Base-by-base conservation (phyloP, 164 flowering plant species). In the Tetracentron sinense region DNA sequence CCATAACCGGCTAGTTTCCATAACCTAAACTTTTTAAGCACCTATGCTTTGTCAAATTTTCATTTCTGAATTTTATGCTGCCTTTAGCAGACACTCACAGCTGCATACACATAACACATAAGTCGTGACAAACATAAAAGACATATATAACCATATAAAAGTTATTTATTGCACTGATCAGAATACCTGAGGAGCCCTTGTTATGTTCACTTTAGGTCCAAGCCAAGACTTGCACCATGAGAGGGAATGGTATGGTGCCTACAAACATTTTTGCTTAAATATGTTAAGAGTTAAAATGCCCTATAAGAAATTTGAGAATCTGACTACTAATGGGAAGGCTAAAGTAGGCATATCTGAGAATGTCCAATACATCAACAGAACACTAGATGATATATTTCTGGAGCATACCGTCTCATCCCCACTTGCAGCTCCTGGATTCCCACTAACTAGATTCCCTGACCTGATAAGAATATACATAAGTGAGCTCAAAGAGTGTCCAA, bases 141-240 rank as follows among this genome's bases (percentile, higher is more conserved):
- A 56, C 54, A n/a, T 5, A 52, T 51, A 4, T 51, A 51, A 22
- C 25, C 26, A 26, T 31, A 20, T 60, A 31, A 30, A 4, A 23
- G 31, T 20, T 52, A 59, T 11, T 50, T 21, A 1, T 33, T 60
- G 55, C 49, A 55, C 23, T n/a, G 26, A 26, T 19, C 10, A 33
- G 20, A 35, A 56, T 83, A 94, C 99, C 99, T 89, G 99, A 56
- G 99, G 99, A 64, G 97, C 83, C 77, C 97, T 89, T 63, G 97
- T 94, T 61, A 94, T 84, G 79, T 94, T 94, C 31, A 94, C 96
- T 74, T 78, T 77, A 56, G 95, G 70, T 50, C 99, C 99, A 67
- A 94, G 90, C 99, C 99, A 91, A 60, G 73, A 84, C 80, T 94
- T 94, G 85, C 99, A 94, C 92, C 92, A 94, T 54, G 99, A 91